Evolutionary conservation across 2,329 filamentous ascomycete species (phyloP).

Genomic region (Sporothrix schenckii): DNA sequence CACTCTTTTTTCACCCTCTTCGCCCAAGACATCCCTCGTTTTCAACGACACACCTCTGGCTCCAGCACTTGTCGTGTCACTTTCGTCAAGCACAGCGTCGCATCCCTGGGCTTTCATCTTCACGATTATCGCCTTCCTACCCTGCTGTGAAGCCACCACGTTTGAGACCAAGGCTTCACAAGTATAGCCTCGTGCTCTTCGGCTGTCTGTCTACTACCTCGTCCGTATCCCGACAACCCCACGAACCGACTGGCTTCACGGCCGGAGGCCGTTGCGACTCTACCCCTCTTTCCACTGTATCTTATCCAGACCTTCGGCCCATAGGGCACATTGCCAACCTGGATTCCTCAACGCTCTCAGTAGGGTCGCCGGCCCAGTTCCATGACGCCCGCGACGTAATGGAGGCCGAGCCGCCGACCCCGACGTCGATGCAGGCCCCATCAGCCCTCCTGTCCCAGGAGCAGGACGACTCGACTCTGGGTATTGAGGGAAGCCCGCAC

Average conservation of each 20-base stretch:
- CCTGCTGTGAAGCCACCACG: not conserved
- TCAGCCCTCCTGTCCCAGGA: conserved; percentile 42
- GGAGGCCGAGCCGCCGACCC: conserved; percentile 50
- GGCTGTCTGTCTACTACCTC: not conserved
- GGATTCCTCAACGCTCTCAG: conserved; percentile 56
- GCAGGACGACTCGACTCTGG: conserved; percentile 54
- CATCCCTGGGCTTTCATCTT: not conserved
- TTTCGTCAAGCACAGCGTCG: not conserved
- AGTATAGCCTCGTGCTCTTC: conserved; percentile 17
- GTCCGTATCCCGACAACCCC: not conserved
- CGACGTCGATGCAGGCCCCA: conserved; percentile 22
- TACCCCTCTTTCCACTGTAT: not conserved
- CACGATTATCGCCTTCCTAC: not conserved
- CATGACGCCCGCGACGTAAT: conserved; percentile 56
- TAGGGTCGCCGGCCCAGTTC: conserved; percentile 56
- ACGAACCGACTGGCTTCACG: not conserved
- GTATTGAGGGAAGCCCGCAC: conserved; percentile 54
- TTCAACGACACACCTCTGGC: conserved; percentile 9
- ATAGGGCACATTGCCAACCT: conserved; percentile 42
- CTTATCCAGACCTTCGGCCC: not conserved
- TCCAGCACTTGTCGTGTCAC: not conserved
- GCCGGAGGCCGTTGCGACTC: not conserved
- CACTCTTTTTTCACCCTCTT: conserved; percentile 26
- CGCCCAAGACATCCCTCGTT: not conserved
- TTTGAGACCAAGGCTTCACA: not conserved